A percentile compares a stretch with the other conserved stretches of the same genome.
Conservation (phyloP, 768 basidiomycete species). For the Calocera cornea region DNA sequence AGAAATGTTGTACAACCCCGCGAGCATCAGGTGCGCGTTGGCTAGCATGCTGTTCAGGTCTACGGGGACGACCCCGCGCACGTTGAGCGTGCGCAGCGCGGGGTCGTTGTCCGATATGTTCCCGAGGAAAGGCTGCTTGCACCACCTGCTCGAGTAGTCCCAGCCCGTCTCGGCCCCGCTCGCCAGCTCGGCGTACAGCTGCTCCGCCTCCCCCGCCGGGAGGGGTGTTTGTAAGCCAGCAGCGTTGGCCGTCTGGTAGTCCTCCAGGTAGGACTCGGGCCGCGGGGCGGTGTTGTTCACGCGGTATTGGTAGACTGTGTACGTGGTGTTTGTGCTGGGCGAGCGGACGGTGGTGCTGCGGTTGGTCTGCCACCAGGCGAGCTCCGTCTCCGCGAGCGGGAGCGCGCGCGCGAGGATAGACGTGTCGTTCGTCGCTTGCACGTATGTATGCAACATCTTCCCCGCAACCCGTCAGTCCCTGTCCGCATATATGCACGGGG, state of each 20-base stretch:
- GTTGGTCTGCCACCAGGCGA: constrained; percentile 70
- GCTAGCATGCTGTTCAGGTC: constrained; percentile 82
- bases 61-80: constrained; percentile 54
- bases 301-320: constrained; percentile 55
- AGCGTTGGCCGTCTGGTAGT: constrained; percentile 60
- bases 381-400: constrained; percentile 76
- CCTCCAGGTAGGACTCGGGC: constrained; percentile 53
- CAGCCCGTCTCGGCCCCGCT: constrained; percentile 71
- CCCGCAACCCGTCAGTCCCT: background rate
- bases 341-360: constrained; percentile 54
- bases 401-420: constrained; percentile 65
- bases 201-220: constrained; percentile 44
- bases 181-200: constrained; percentile 77
- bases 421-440: constrained; percentile 54
- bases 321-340: constrained; percentile 47
- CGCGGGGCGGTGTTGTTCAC: constrained; percentile 78
- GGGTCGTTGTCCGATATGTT: constrained; percentile 35
- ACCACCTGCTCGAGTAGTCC: constrained; percentile 33
- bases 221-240: constrained; percentile 40
- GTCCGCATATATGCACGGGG: background rate
- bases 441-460: constrained; percentile 83
- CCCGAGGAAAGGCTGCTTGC: constrained; percentile 29
- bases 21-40: constrained; percentile 46
- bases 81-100: constrained; percentile 56
- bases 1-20: constrained; percentile 37